phyloP scores from a whole-genome alignment of 306 rosid genomes.

The Pyrus bretschneideri region DNA sequence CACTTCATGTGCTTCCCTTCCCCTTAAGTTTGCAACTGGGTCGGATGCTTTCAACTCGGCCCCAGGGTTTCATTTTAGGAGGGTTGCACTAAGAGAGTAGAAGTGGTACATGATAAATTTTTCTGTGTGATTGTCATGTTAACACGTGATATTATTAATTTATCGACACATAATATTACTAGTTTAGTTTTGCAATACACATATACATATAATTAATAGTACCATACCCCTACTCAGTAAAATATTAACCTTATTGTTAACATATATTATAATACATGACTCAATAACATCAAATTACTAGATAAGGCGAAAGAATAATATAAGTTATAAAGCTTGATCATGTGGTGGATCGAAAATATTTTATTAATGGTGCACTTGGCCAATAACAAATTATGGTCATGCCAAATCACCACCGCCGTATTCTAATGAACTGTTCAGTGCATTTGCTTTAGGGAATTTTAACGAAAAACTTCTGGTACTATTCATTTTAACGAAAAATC shows the following conservation, averaged over 20 bases:
- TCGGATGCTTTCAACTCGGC: background rate
- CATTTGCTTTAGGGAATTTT: background rate
- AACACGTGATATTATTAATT: too few species aligned
- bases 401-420: background rate
- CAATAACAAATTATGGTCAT: background rate
- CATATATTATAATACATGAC: too few species aligned
- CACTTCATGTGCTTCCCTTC: conserved; percentile 2
- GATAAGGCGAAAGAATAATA: background rate
- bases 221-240: too few species aligned
- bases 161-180: too few species aligned
- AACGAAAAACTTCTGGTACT: too few species aligned
- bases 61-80: background rate
- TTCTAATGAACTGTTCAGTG: background rate
- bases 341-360: background rate
- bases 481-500: too few species aligned
- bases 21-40: background rate
- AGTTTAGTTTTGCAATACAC: too few species aligned
- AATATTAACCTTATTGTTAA: too few species aligned
- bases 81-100: background rate
- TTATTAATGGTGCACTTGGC: background rate
- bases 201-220: too few species aligned
- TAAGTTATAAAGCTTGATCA: background rate
- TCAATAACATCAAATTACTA: background rate
- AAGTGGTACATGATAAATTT: too few species aligned
- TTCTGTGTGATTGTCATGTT: too few species aligned